Base-by-base conservation (phyloP, 1,284 basidiomycete genomes). In the Fomes fomentarius region DNA sequence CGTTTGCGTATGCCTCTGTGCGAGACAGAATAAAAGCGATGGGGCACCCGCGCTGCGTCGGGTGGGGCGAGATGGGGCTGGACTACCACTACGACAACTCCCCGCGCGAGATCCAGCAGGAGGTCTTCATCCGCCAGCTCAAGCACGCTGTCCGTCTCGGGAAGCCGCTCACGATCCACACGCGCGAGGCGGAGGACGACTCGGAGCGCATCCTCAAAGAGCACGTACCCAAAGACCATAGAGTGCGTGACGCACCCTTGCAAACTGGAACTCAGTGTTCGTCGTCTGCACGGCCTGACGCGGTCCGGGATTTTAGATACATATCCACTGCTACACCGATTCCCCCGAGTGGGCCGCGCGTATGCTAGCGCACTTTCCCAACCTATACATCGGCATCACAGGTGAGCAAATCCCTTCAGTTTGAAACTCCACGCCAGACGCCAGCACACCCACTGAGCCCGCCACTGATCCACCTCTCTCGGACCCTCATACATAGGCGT, bases 81-180 rank as follows among this genome's bases (percentile, higher is more conserved):
- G 91, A 94, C 60, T 92, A 91, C 63, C 89, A 92, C 68, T 92
- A 92, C 65, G 83, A 90, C 65, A 79, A 84, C 61, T 90, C 89
- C 0, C 87, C 89, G 0, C 80, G 84, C 10, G 78, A 82, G 0
- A 61, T 84, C 0, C 91, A 93, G 64, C 84, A 79, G 56, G 69
- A 73, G 0, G 82, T 92, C 5, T 85, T 93, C 54, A 69, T 71
- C 2, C 75, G 86, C 21, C 91, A 93, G 65, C 77, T 93, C 11
- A 74, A 75, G 15, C 79, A 80, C 1, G 90, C 91, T 0, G 78
- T 93, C 4, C 66, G 72, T 19, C 75, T 91, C 1, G 77, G 78
- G 1, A 93, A 93, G 64, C 82, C 90, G 0, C 72, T 92, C 31
- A 91, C 88, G 0, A 89, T 92, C 45, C 91, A 93, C 64, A 91